Conservation (phyloP, 768 basidiomycete genomes). For the Auriscalpium microsporum region DNA sequence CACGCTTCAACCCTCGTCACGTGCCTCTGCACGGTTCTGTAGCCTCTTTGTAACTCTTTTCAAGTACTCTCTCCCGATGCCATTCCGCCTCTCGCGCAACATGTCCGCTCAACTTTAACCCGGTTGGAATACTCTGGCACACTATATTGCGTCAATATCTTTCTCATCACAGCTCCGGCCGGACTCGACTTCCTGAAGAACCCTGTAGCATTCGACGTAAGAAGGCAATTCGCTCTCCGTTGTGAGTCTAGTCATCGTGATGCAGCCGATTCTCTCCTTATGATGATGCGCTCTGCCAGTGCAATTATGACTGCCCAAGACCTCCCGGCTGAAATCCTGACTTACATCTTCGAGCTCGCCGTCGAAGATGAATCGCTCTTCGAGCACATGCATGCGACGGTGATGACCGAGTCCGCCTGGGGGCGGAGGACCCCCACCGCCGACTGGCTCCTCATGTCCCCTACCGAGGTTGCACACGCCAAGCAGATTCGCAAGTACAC, state of each 20-base stretch:
- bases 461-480: conserved; percentile 48
- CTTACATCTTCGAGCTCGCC: conserved; percentile 61
- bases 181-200: too few species aligned
- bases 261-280: too few species aligned
- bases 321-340: conserved; percentile 65
- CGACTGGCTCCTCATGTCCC: conserved; percentile 52
- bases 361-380: conserved; percentile 65
- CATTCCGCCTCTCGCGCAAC: not conserved
- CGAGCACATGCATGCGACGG: conserved; percentile 49
- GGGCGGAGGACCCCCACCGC: conserved; percentile 34
- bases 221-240: too few species aligned
- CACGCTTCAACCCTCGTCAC: not conserved
- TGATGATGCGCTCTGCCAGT: too few species aligned
- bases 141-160: not conserved
- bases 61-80: not conserved
- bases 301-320: conserved; percentile 15
- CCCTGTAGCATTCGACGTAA: too few species aligned
- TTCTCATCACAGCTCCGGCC: too few species aligned
- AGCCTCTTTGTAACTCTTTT: not conserved
- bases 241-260: too few species aligned
- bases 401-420: conserved; percentile 62
- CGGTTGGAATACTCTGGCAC: not conserved
- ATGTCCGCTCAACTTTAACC: not conserved
- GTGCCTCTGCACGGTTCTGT: not conserved
- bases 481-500: conserved; percentile 53